Evolutionary conservation across 257 asterid genomes (phyloP).

Genomic region (Solanum tarapatanum): DNA sequence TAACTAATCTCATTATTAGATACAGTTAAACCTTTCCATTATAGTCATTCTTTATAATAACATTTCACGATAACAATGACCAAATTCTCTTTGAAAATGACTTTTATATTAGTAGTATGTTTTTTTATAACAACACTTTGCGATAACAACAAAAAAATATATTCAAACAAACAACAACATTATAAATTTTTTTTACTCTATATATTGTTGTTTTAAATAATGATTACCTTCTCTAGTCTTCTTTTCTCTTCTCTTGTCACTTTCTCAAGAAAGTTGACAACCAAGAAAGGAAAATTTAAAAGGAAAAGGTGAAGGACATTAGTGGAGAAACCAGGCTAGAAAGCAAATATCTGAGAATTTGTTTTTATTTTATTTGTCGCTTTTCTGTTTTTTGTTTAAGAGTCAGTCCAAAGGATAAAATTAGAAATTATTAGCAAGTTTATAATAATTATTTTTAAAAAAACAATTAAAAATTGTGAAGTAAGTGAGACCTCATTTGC

Average conservation of each 20-base stretch:
- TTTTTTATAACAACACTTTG: neutral
- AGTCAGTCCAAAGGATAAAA: neutral
- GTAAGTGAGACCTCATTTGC: neutral
- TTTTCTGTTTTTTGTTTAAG: neutral
- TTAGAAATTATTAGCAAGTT: neutral
- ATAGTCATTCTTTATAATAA: too few species aligned
- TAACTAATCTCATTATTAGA: too few species aligned
- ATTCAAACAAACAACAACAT: neutral
- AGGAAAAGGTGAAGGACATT: neutral
- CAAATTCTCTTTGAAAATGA: too few species aligned
- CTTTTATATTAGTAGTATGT: too few species aligned
- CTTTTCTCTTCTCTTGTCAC: neutral
- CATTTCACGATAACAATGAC: too few species aligned
- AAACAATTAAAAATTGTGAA: neutral
- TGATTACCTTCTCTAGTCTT: neutral
- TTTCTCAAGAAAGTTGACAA: neutral
- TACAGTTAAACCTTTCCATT: too few species aligned
- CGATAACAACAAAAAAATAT: neutral
- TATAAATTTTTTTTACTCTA: neutral
- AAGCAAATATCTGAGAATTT: neutral
- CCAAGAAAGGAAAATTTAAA: neutral
- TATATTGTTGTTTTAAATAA: neutral
- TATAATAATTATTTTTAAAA: neutral
- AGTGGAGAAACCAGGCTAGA: constrained; percentile 8
- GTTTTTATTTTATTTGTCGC: neutral